Base-by-base conservation (phyloP, 2,329 filamentous ascomycete genomes). In the Pseudocercospora ulei region DNA sequence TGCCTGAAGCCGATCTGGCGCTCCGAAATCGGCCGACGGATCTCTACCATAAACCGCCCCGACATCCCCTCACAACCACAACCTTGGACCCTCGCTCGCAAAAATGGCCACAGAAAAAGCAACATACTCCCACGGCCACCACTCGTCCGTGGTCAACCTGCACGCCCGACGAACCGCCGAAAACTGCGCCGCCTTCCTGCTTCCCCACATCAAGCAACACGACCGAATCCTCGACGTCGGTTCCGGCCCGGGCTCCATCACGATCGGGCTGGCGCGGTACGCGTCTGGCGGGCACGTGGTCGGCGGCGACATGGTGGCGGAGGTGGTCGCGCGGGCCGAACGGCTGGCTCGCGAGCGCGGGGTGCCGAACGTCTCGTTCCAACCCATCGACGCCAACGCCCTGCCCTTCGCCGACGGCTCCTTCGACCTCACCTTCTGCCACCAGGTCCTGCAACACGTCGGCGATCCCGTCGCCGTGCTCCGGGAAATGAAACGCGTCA, bases 341-440 rank as follows among this genome's bases (percentile, higher is more conserved):
- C 56, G 56, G 20, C 52, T 62, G 42, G 63, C 65, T 9, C 43
- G 55, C 9, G 48, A 55, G 16, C 50, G 54, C 12, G 62, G 62
- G 22, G 46, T 63, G 1, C 56, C 46, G 14, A 67, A 66, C 33
- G 56, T 67, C 36, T 55, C 51, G 2, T 66, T 65, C 39, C 54
- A 61, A 39, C 44, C 50, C 6, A 62, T 53, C 6, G 54, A 51
- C 27, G 53, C 59, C 18, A 58, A 61, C 47, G 43, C 52, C 16
- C 50, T 63, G 0, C 58, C 61, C 0, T 68, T 63, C 27, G 46
- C 60, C 2, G 68, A 75, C 39, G 62, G 17, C 55, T 61, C 17
- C 2, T 78, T 78, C 45, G 75, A 79, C 48, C 54, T 78, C 9
- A 72, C 77, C 3, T 69, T 71, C 49, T 67, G 65, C 13, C 71